phyloP scores from a whole-genome alignment of 2,329 filamentous ascomycete species.

The Aspergillus sp. region DNA sequence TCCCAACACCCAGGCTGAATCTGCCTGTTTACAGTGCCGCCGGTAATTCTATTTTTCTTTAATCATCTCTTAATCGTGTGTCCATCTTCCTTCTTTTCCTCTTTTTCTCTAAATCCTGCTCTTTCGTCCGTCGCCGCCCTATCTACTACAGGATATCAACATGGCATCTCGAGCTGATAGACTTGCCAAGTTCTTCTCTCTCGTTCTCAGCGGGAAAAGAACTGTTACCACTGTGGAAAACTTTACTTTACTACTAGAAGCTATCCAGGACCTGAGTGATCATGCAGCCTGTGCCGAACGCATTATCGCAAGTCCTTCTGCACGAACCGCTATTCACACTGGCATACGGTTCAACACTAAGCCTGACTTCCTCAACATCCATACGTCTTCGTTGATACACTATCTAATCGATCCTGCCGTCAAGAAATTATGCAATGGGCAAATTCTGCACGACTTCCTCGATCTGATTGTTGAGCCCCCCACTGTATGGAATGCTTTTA shows the following conservation, averaged over 20 bases:
- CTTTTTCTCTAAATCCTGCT: background rate
- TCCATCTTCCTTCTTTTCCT: background rate
- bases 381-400: conserved; percentile 36
- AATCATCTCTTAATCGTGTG: too few relatives aligned
- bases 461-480: conserved; percentile 51
- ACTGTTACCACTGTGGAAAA: conserved; percentile 39
- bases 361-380: conserved; percentile 45
- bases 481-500: conserved; percentile 54
- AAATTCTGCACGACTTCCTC: conserved; percentile 51
- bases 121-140: background rate
- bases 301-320: conserved; percentile 37
- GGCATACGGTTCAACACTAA: conserved; percentile 47
- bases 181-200: conserved; percentile 42
- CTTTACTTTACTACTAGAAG: conserved; percentile 50
- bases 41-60: background rate
- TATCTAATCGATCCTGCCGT: conserved; percentile 46
- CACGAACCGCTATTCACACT: conserved; percentile 38
- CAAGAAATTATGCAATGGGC: conserved; percentile 52
- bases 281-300: conserved; percentile 42
- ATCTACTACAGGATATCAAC: background rate
- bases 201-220: conserved; percentile 41
- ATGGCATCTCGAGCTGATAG: conserved; percentile 21
- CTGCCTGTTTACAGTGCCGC: background rate
- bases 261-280: conserved; percentile 46
- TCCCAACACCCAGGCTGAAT: background rate